A percentile compares a stretch with the other conserved stretches of the same genome.
These are phyloP conservation scores for Pleurotus ostreatus DNA, from an alignment of 768 basidiomycete genomes.

Conservation along the genomic window DNA sequence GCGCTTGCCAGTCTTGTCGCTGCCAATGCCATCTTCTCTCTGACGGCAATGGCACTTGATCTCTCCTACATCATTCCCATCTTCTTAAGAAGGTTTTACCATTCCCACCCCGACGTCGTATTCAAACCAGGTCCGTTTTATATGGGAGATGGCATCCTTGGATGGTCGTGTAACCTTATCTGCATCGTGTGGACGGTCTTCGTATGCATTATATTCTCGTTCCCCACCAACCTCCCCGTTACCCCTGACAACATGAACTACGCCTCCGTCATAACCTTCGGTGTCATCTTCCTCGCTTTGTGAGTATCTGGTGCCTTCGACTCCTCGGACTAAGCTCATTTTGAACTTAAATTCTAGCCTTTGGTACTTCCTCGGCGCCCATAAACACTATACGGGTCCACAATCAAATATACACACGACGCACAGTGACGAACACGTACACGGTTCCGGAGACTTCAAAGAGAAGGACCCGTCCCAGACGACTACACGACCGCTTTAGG, in stretches of 20 bases:
- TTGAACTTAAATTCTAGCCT: slow-evolving; percentile 21
- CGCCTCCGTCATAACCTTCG: slow-evolving; percentile 61
- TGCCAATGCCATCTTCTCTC: slow-evolving; percentile 77
- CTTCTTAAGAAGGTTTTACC: slow-evolving; percentile 62
- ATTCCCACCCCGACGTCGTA: slow-evolving; percentile 73
- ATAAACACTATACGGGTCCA: slow-evolving; percentile 56
- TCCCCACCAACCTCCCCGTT: slow-evolving; percentile 68
- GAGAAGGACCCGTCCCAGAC: slow-evolving; percentile 1
- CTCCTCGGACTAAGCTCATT: slow-evolving; percentile 1
- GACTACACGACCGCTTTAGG: not conserved
- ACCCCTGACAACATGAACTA: slow-evolving; percentile 78
- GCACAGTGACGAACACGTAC: not conserved
- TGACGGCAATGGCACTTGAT: slow-evolving; percentile 77
- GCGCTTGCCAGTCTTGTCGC: slow-evolving; percentile 76
- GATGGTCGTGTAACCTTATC: slow-evolving; percentile 54
- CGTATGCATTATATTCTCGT: slow-evolving; percentile 65
- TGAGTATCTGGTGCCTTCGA: slow-evolving; percentile 23
- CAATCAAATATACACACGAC: slow-evolving; percentile 42
- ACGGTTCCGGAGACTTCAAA: not conserved
- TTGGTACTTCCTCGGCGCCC: slow-evolving; percentile 53
- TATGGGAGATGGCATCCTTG: slow-evolving; percentile 67
- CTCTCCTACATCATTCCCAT: slow-evolving; percentile 77
- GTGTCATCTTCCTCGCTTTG: slow-evolving; percentile 51
- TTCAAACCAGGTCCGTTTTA: slow-evolving; percentile 88
- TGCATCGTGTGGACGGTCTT: slow-evolving; percentile 71